Percentiles rank a stretch among this genome's conserved stretches.
Conservation (phyloP, 177 flowering plant genomes). For the Vitis hybrid region DNA sequence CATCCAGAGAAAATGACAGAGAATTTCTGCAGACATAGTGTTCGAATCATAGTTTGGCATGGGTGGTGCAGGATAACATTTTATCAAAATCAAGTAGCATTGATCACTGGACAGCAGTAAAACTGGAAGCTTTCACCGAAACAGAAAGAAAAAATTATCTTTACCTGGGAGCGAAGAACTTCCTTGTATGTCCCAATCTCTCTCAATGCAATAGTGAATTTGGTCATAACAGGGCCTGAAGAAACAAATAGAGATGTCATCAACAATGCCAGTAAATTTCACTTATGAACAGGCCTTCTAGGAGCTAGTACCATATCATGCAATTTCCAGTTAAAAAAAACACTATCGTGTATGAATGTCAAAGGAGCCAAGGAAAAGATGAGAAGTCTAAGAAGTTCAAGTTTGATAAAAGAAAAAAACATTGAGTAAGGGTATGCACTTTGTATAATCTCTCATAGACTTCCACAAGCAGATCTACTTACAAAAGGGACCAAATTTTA, state of each 20-base stretch:
- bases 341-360: no score
- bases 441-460: neutral
- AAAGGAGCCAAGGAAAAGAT: no score
- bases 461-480: neutral
- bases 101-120: no score
- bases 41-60: no score
- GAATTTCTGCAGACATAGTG: no score
- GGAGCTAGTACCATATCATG: no score
- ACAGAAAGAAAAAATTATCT: neutral
- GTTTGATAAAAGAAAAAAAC: neutral
- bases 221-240: constrained; percentile 58
- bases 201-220: constrained; percentile 57
- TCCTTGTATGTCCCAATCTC: constrained; percentile 83
- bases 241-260: neutral
- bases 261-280: neutral
- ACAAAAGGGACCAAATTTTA: neutral
- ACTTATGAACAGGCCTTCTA: neutral
- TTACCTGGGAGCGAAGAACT: constrained; percentile 80
- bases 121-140: neutral
- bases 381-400: neutral
- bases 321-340: no score
- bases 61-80: no score
- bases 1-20: no score
- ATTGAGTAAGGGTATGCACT: neutral
- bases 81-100: no score